These are phyloP conservation scores for Phycomyces nitens DNA, from an alignment of 192 early-diverging fungal genomes.

Conservation along the genomic window DNA sequence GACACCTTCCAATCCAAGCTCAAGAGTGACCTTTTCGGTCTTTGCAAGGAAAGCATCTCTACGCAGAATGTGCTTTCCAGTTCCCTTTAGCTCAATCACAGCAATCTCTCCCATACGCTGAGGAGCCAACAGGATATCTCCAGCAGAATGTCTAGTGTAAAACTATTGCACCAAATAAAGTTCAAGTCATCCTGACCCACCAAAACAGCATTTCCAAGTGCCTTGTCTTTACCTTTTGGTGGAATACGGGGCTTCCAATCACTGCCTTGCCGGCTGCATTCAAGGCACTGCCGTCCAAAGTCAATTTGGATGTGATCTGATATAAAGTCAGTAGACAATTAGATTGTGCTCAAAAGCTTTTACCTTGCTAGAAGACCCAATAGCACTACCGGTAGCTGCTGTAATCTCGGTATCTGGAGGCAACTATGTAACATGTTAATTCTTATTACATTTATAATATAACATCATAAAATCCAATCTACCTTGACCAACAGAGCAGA, in stretches of 20 bases:
- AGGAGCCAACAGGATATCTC: conserved; percentile 68
- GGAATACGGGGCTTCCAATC: conserved; percentile 34
- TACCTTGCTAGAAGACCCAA: conserved; percentile 50
- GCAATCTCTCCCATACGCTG: conserved; percentile 59
- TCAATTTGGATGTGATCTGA: conserved; percentile 29
- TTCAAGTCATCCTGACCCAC: background rate
- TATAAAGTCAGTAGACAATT: no score
- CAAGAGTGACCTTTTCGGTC: conserved; percentile 50
- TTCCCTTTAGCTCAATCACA: conserved; percentile 53
- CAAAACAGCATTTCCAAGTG: background rate
- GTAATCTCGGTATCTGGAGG: conserved; percentile 52
- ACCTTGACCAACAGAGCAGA: conserved; percentile 36
- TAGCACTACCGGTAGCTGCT: conserved; percentile 48
- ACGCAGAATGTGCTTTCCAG: conserved; percentile 58
- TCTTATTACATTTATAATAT: background rate
- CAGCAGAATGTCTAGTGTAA: conserved; percentile 47
- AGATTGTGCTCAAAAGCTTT: background rate
- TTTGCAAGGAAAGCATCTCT: conserved; percentile 60
- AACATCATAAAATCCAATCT: background rate
- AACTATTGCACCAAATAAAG: conserved; percentile 34
- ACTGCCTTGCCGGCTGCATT: conserved; percentile 28
- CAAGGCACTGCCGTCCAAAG: conserved; percentile 26
- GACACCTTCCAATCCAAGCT: conserved; percentile 35
- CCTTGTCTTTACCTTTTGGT: conserved; percentile 36
- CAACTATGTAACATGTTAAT: conserved; percentile 34